Conservation (phyloP, 768 basidiomycete species). For the Hygrophorus pudorinus region DNA sequence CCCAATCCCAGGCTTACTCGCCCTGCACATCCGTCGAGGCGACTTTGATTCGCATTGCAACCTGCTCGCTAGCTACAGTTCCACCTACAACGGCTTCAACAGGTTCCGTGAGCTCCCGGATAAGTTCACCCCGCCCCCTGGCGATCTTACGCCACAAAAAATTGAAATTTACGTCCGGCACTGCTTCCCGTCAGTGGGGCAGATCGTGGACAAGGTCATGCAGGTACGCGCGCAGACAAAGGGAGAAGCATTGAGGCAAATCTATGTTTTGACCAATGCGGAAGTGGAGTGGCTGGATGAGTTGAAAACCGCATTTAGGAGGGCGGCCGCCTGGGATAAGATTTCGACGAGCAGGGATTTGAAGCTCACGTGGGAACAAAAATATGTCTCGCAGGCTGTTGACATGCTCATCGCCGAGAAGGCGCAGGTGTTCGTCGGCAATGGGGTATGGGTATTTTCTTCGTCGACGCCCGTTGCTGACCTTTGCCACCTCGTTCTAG, state of each 20-base stretch:
- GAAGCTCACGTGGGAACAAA: conserved; percentile 40
- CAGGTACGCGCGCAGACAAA: conserved; percentile 18
- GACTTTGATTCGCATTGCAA: conserved; percentile 44
- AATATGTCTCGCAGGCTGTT: conserved; percentile 45
- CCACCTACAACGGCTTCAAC: conserved; percentile 43
- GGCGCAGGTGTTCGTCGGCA: conserved; percentile 59
- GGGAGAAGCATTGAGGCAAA: conserved; percentile 20
- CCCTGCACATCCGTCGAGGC: conserved; percentile 47
- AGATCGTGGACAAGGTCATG: conserved; percentile 15
- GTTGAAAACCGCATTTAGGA: conserved; percentile 30
- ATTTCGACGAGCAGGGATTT: conserved; percentile 49
- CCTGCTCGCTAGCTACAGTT: conserved; percentile 27
- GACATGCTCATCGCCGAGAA: conserved; percentile 62
- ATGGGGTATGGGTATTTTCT: conserved; percentile 41
- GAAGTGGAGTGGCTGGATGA: conserved; percentile 37
- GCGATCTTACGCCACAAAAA: conserved; percentile 17
- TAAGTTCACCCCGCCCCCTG: conserved; percentile 20
- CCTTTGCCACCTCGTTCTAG: conserved; percentile 10
- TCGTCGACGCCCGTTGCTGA: background rate
- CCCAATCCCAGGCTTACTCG: conserved; percentile 39
- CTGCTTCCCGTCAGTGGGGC: conserved; percentile 42
- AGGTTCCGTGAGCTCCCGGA: conserved; percentile 41
- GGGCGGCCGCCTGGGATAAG: conserved; percentile 33
- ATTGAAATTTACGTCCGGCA: conserved; percentile 27
- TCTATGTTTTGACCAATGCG: conserved; percentile 32